phyloP scores from a whole-genome alignment of 2,329 filamentous ascomycete species.

The Cyphellophora europaea region DNA sequence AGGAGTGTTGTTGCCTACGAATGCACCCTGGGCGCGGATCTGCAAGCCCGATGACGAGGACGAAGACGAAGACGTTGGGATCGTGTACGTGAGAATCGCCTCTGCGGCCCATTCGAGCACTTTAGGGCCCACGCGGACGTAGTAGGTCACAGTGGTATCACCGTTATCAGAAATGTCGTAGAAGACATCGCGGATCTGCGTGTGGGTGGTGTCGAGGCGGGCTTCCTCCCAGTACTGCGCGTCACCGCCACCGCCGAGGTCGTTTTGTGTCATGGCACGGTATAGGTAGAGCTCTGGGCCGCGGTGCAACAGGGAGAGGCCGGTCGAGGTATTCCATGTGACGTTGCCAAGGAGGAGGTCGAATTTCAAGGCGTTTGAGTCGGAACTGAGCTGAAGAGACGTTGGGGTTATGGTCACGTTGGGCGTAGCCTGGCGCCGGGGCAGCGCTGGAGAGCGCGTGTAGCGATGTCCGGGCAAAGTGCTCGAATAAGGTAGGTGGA shows the following conservation, averaged over 20 bases:
- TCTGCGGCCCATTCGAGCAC: neutral
- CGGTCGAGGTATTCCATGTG: neutral
- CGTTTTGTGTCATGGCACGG: conserved; percentile 48
- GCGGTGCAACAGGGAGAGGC: neutral
- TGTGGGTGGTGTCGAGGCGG: conserved; percentile 13
- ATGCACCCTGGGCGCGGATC: neutral
- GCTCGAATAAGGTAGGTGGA: neutral
- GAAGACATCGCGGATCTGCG: conserved; percentile 28
- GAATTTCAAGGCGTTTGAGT: neutral
- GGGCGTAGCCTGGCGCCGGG: neutral
- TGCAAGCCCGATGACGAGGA: neutral
- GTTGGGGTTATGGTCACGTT: neutral
- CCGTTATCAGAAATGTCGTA: conserved; percentile 11
- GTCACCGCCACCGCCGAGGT: conserved; percentile 51
- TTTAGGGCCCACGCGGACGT: neutral
- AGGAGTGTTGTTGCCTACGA: conserved; percentile 1
- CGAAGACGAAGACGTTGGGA: conserved; percentile 3
- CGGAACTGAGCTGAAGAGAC: neutral
- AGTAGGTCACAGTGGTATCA: neutral
- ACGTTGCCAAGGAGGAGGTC: conserved; percentile 3
- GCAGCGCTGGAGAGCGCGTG: too few species aligned
- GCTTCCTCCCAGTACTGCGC: conserved; percentile 49
- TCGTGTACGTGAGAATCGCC: conserved; percentile 3
- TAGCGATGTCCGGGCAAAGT: conserved; percentile 1
- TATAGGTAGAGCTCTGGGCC: conserved; percentile 40